Evolutionary conservation across 2,329 filamentous ascomycete species (phyloP).

Genomic region (Neonectria sp.): DNA sequence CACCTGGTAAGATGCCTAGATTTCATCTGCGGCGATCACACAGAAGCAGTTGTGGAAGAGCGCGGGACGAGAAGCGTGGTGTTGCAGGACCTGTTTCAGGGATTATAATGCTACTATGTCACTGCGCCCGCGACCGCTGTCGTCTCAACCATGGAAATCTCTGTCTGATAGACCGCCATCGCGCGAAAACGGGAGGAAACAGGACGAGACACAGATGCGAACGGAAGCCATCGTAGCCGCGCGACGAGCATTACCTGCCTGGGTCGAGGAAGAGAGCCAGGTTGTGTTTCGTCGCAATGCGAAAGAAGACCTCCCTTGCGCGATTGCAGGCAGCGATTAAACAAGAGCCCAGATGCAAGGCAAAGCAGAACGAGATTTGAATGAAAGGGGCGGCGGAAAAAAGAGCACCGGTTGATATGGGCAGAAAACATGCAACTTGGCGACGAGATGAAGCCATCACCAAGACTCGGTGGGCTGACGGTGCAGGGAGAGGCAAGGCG

Average conservation of each 20-base stretch:
- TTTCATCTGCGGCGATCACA: conserved; percentile 40
- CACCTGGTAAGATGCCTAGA: conserved; percentile 3
- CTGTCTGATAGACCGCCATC: not conserved
- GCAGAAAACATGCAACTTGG: conserved; percentile 38
- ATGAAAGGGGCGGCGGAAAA: conserved; percentile 24
- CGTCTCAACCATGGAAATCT: conserved; percentile 16
- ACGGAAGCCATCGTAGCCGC: conserved; percentile 19
- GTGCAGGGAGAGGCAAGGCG: conserved; percentile 1
- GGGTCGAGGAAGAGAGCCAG: not conserved
- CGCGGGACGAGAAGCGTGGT: conserved; percentile 31
- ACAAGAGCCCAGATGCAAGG: not conserved
- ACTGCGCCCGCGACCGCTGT: conserved; percentile 12
- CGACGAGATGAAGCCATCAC: conserved; percentile 46
- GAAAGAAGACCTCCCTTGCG: not conserved
- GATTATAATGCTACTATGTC: conserved; percentile 32
- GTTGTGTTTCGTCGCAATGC: conserved; percentile 19
- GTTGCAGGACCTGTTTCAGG: conserved; percentile 47
- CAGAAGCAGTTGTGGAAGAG: conserved; percentile 33
- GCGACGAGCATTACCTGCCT: not conserved
- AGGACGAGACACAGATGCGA: conserved; percentile 21
- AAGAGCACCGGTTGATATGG: conserved; percentile 19
- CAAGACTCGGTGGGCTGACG: conserved; percentile 44
- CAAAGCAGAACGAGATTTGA: not conserved
- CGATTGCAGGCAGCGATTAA: conserved; percentile 4
- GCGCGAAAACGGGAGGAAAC: not conserved